Base-by-base conservation (phyloP, 2,329 filamentous ascomycete genomes). In the Cercospora janseana region DNA sequence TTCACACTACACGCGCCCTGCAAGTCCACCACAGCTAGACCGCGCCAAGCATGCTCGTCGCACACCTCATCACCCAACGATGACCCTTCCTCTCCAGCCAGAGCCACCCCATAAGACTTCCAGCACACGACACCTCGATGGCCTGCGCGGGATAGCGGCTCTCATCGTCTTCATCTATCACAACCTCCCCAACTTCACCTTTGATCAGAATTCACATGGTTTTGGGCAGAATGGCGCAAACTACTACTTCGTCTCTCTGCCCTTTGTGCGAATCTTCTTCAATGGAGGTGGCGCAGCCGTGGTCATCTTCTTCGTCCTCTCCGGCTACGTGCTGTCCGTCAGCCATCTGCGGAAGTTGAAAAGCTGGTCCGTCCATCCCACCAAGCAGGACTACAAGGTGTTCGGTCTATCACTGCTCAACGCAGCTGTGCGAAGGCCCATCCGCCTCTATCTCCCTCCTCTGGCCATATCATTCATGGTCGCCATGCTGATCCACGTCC, bases 151-250 rank as follows among this genome's bases (percentile, higher is more conserved):
- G 3, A 81, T 85, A 53, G 82, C 82, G 6, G 80, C 82, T 5
- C 73, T 86, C 20, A 62, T 85, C 16, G 83, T 86, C 13, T 86
- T 83, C 63, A 72, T 77, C 58, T 79, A 82, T 48, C 79, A 83
- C 64, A 74, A 82, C 63, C 66, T 77, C 54, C 31, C 51, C 28
- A 45, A 46, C 29, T 51, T 47, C 32, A 41, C 34, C 18, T 28
- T 21, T 23, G 54, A 46, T 9, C 40, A 40, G 18, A 6, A 74
- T 71, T 41, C 81, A 8, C 46, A 46, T 20, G 53, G 56, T 2
- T 52, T 52, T 13, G 57, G 57, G 4, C 46, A 56, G 24, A 59
- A 74, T 1, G 68, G 71, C 55, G 65, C 72, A 31, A 67, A 76
- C 61, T 65, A 41, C 35, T 6, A 66, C 82, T 57, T 67, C 68